Percentiles rank a stretch among this genome's conserved stretches.
Evolutionary conservation across 192 early-diverging fungal species (phyloP).

Genomic region (Jimgerdemannia lactiflua): DNA sequence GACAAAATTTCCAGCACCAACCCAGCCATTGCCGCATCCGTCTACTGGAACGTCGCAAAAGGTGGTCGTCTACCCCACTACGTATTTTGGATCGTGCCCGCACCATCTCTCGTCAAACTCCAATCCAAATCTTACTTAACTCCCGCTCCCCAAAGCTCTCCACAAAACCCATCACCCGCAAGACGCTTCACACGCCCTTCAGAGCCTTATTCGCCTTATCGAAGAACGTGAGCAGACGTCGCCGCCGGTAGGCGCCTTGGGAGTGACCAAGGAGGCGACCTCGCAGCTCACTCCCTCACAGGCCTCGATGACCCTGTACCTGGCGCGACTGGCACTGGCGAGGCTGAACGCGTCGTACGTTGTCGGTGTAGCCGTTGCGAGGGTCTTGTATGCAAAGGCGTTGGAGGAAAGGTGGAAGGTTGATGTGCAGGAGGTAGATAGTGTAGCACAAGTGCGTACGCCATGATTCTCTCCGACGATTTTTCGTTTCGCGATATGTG

Average conservation of each 20-base stretch:
- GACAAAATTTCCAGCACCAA: slow-evolving; percentile 24
- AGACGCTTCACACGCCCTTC: slow-evolving; percentile 28
- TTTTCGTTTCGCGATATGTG: no score
- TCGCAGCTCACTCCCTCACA: slow-evolving; percentile 23
- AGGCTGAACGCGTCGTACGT: slow-evolving; percentile 29
- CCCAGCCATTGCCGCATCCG: slow-evolving; percentile 28
- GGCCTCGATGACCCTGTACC: slow-evolving; percentile 31
- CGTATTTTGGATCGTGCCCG: no score
- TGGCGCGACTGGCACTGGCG: slow-evolving; percentile 35
- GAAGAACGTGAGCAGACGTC: slow-evolving; percentile 6
- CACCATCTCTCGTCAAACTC: background rate
- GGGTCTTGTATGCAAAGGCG: slow-evolving; percentile 27
- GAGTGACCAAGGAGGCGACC: background rate
- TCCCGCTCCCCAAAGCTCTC: slow-evolving; percentile 19
- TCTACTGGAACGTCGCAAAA: slow-evolving; percentile 37
- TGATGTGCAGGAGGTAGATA: slow-evolving; percentile 20
- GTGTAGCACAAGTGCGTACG: slow-evolving; percentile 27
- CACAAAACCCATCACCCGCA: slow-evolving; percentile 25
- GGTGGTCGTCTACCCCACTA: slow-evolving; percentile 11
- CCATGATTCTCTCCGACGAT: background rate
- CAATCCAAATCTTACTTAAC: background rate
- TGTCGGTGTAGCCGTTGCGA: slow-evolving; percentile 7
- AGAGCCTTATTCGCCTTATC: slow-evolving; percentile 27
- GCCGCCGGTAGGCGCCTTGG: background rate
- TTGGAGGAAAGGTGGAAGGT: slow-evolving; percentile 39